Percentiles rank a stretch among this genome's conserved stretches.
Evolutionary conservation across 202 grass and related monocot genomes (phyloP).

Genomic region (Bolboschoenoplectus hybrid): DNA sequence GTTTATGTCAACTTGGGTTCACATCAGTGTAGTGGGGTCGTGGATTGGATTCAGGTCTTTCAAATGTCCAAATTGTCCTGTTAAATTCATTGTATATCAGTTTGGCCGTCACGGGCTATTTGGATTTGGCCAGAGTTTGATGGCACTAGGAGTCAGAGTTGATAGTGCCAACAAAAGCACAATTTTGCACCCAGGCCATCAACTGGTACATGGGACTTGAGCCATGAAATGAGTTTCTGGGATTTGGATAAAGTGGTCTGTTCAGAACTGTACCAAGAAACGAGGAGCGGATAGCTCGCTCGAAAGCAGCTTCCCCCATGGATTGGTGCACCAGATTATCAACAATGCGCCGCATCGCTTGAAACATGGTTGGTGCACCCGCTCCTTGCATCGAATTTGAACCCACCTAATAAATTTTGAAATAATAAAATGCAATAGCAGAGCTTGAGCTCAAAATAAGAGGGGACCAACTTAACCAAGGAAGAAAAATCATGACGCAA

Average conservation of each 20-base stretch:
- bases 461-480: too few species aligned
- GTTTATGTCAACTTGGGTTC: neutral
- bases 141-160: neutral
- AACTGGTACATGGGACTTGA: slow-evolving; percentile 14
- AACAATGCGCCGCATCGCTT: slow-evolving; percentile 81
- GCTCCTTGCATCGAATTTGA: slow-evolving; percentile 94
- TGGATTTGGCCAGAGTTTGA: neutral
- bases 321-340: slow-evolving; percentile 72
- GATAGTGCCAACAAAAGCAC: neutral
- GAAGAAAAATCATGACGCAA: too few species aligned
- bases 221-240: neutral
- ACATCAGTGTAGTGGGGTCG: neutral
- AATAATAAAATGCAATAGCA: neutral
- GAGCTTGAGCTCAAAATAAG: too few species aligned
- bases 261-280: slow-evolving; percentile 77
- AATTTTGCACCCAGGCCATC: neutral
- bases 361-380: slow-evolving; percentile 90
- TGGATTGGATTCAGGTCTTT: neutral
- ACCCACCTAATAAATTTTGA: slow-evolving; percentile 59
- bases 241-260: neutral
- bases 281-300: slow-evolving; percentile 82
- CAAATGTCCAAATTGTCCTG: neutral
- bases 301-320: slow-evolving; percentile 80
- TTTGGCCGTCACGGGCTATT: neutral
- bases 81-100: neutral